Percentiles rank a stretch among this genome's conserved stretches.
Conservation (phyloP, 164 flowering plant species). For the Vitis rotundifolia region DNA sequence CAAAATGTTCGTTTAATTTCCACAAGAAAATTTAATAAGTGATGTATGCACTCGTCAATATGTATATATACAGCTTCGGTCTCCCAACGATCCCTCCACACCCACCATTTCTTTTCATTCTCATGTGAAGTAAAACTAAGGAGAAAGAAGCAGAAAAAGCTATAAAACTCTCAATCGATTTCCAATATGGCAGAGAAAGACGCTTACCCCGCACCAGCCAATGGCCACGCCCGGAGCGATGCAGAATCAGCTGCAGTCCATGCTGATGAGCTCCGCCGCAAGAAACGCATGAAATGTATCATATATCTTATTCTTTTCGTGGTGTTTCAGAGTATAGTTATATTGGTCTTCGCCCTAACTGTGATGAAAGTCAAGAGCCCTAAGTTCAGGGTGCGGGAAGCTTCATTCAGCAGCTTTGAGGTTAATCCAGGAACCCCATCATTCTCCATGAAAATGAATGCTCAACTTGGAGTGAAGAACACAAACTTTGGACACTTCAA, state of each 20-base stretch:
- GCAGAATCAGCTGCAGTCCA: background rate
- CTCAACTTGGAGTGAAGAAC: slow-evolving; percentile 12
- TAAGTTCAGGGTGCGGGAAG: slow-evolving; percentile 12
- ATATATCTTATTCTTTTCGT: background rate
- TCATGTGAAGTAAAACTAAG: too few species aligned
- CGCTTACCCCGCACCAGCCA: background rate
- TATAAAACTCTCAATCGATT: too few species aligned
- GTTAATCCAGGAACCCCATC: background rate
- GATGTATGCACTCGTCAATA: too few species aligned
- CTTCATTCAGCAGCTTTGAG: background rate
- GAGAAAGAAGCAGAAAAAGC: too few species aligned
- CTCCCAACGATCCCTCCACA: too few species aligned
- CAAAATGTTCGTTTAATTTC: too few species aligned
- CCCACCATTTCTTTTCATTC: too few species aligned
- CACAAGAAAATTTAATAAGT: too few species aligned
- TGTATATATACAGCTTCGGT: too few species aligned
- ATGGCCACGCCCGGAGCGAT: too few species aligned
- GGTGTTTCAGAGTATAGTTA: slow-evolving; percentile 7
- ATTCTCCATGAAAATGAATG: slow-evolving; percentile 4
- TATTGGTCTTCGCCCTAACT: slow-evolving; percentile 6
- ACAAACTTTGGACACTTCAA: slow-evolving; percentile 15
- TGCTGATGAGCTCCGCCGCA: slow-evolving; percentile 2
- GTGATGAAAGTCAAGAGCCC: slow-evolving; percentile 12
- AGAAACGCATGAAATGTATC: background rate
- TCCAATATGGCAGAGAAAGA: background rate